phyloP scores from a whole-genome alignment of 495 filamentous ascomycete species.

The Amniculicola lignicola region DNA sequence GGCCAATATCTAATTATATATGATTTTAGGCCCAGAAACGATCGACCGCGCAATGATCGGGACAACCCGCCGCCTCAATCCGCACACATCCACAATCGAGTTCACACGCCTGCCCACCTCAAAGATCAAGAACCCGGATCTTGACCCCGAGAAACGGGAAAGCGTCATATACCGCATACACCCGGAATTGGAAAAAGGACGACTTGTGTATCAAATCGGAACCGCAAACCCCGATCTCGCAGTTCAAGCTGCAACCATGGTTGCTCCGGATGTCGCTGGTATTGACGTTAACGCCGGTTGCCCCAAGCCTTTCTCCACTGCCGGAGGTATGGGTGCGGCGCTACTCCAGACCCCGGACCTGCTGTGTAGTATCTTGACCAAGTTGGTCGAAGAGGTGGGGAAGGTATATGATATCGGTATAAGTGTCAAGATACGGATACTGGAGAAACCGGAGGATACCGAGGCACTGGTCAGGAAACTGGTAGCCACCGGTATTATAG shows the following conservation, averaged over 20 bases:
- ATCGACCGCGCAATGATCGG: conserved; percentile 89
- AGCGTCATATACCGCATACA: conserved; percentile 81
- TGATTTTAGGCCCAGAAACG: conserved; percentile 72
- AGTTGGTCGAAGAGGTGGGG: conserved; percentile 74
- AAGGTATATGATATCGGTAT: conserved; percentile 79
- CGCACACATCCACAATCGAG: conserved; percentile 71
- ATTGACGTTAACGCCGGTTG: conserved; percentile 98
- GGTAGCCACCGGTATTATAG: conserved; percentile 80
- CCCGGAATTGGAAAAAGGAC: conserved; percentile 64
- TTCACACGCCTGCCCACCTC: conserved; percentile 75
- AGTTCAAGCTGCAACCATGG: conserved; percentile 75
- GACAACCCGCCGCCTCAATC: conserved; percentile 69
- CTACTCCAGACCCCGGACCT: conserved; percentile 77
- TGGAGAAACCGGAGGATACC: conserved; percentile 71
- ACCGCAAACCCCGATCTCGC: conserved; percentile 76
- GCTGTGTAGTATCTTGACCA: conserved; percentile 74
- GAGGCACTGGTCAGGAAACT: conserved; percentile 69
- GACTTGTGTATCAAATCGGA: conserved; percentile 86
- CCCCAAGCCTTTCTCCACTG: conserved; percentile 91
- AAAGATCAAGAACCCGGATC: conserved; percentile 51
- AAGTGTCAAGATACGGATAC: conserved; percentile 88
- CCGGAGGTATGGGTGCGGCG: conserved; percentile 92
- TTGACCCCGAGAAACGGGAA: conserved; percentile 51
- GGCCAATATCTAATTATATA: conserved; percentile 6
- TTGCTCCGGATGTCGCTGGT: conserved; percentile 81